Conservation (phyloP, 2,329 filamentous ascomycete species). For the Chaetomium globosum region DNA sequence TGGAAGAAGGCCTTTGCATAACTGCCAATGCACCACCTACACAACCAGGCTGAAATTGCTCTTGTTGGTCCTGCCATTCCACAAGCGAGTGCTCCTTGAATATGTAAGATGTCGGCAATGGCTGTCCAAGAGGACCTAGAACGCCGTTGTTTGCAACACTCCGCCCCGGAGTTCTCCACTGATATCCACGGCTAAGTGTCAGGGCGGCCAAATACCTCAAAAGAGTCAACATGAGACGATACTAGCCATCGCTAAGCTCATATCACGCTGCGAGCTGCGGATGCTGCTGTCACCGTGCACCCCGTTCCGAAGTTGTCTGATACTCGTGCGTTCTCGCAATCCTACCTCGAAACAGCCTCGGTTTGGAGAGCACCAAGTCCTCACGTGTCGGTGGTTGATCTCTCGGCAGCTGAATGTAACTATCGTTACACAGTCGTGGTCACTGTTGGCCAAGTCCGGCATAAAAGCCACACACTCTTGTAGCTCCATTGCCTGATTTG, state of each 20-base stretch:
- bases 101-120: slow-evolving; percentile 2
- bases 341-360: neutral
- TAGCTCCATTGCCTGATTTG: neutral
- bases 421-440: neutral
- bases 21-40: neutral
- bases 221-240: neutral
- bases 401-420: neutral
- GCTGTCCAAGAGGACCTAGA: neutral
- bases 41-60: neutral
- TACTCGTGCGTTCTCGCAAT: neutral
- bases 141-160: neutral
- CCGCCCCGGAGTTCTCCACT: neutral
- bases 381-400: neutral
- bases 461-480: neutral
- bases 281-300: neutral
- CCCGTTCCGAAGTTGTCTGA: neutral
- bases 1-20: slow-evolving; percentile 16
- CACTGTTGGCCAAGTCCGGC: slow-evolving; percentile 6
- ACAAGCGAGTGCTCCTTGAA: slow-evolving; percentile 9
- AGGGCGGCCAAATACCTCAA: slow-evolving; percentile 6
- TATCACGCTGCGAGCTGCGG: too few species aligned
- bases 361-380: neutral
- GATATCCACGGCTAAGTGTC: slow-evolving; percentile 1
- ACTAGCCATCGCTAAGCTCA: too few species aligned
- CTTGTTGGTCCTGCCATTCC: neutral